Percentiles rank a stretch among this genome's conserved stretches.
phyloP scores from a whole-genome alignment of 1,139 yeast species.

The Candida sp. region DNA sequence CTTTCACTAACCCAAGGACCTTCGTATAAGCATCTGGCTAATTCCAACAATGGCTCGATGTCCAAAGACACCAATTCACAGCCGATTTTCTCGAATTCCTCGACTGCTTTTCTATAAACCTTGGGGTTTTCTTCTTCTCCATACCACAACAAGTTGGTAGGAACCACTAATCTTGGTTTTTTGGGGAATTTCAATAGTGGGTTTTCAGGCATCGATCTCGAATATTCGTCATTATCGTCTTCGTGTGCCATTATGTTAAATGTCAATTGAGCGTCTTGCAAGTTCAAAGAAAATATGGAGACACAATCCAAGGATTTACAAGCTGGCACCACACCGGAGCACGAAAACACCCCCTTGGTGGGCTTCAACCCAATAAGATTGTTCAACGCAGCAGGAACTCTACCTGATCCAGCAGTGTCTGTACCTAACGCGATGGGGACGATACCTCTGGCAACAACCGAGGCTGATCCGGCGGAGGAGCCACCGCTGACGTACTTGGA shows the following conservation, averaged over 20 bases:
- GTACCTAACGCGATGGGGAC: slow-evolving; percentile 93
- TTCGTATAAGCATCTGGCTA: slow-evolving; percentile 91
- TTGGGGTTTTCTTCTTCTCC: slow-evolving; percentile 81
- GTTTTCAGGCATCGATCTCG: slow-evolving; percentile 71
- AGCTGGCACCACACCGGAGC: slow-evolving; percentile 95
- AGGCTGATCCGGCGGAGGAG: slow-evolving; percentile 95
- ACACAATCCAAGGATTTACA: slow-evolving; percentile 95
- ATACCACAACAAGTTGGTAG: slow-evolving; percentile 73
- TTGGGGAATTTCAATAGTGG: slow-evolving; percentile 63
- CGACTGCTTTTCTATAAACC: slow-evolving; percentile 65
- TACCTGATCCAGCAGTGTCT: slow-evolving; percentile 98
- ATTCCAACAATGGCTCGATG: slow-evolving; percentile 73
- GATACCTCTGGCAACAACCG: slow-evolving; percentile 85
- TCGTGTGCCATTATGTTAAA: slow-evolving; percentile 73
- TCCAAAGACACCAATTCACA: slow-evolving; percentile 61
- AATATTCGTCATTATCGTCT: slow-evolving; percentile 81
- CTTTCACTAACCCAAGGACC: slow-evolving; percentile 99
- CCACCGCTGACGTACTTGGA: slow-evolving; percentile 89
- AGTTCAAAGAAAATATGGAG: slow-evolving; percentile 76
- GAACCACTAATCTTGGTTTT: slow-evolving; percentile 76
- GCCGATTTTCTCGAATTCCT: slow-evolving; percentile 60
- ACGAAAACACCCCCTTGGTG: slow-evolving; percentile 83
- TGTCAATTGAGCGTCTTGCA: slow-evolving; percentile 81
- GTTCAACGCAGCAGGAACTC: slow-evolving; percentile 97
- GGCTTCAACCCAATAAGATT: slow-evolving; percentile 93